A percentile compares a stretch with the other conserved stretches of the same genome.
These are phyloP conservation scores for Claviceps cyperi DNA, from an alignment of 2,329 filamentous ascomycete genomes.

Conservation along the genomic window DNA sequence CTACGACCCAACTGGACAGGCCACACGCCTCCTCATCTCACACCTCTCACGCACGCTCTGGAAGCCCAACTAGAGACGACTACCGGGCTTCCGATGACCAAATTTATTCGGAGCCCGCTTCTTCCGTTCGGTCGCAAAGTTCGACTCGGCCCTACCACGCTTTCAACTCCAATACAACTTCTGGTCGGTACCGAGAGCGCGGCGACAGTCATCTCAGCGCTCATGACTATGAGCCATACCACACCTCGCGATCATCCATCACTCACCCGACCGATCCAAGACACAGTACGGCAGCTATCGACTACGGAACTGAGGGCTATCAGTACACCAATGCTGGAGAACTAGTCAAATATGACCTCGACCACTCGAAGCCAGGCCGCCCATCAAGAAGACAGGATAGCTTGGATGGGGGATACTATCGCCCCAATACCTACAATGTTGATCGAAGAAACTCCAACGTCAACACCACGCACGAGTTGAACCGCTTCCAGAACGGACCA, in stretches of 20 bases:
- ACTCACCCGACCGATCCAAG: slow-evolving; percentile 30
- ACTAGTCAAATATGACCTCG: slow-evolving; percentile 45
- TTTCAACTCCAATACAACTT: slow-evolving; percentile 37
- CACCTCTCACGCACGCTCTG: slow-evolving; percentile 18
- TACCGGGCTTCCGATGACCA: slow-evolving; percentile 36
- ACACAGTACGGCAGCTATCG: slow-evolving; percentile 28
- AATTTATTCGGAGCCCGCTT: slow-evolving; percentile 44
- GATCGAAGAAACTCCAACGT: slow-evolving; percentile 32
- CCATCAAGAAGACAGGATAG: slow-evolving; percentile 35
- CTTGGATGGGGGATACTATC: slow-evolving; percentile 38
- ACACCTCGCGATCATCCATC: slow-evolving; percentile 30
- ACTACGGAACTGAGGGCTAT: slow-evolving; percentile 45
- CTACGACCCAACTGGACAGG: slow-evolving; percentile 32
- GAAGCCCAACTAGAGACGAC: slow-evolving; percentile 36
- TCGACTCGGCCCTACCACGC: slow-evolving; percentile 32
- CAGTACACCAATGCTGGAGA: slow-evolving; percentile 51
- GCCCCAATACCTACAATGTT: slow-evolving; percentile 36
- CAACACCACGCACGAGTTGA: slow-evolving; percentile 28
- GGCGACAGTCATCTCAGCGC: slow-evolving; percentile 27
- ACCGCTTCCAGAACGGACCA: slow-evolving; percentile 25
- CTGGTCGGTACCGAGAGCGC: slow-evolving; percentile 33
- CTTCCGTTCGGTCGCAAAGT: slow-evolving; percentile 38
- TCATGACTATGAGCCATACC: slow-evolving; percentile 30
- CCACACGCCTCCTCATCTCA: slow-evolving; percentile 26
- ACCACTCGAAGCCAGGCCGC: slow-evolving; percentile 30